Evolutionary conservation across 2,329 filamentous ascomycete species (phyloP), one percentile per base, ranked within the genome.

Genomic region (Venturia aucupariae): DNA sequence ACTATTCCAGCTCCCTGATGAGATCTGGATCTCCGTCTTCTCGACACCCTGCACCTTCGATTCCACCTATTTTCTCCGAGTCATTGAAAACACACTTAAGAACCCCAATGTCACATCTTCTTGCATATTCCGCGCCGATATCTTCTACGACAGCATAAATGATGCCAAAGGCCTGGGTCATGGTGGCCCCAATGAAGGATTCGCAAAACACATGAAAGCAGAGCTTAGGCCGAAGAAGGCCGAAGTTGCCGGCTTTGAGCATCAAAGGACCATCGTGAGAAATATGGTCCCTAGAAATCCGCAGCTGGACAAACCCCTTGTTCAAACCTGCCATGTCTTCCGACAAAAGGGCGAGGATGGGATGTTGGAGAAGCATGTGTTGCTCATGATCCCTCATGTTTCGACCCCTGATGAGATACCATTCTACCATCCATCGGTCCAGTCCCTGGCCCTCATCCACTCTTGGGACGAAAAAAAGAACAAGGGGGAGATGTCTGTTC

Each of bases 371-470:
- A 75, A 76, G 38, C 83, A 81, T 39, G 76, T 93, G 62, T 84
- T 96, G 19, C 75, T 95, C 41, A 96, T 95, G 73, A 80, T 89
- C 6, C 91, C 93, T 8, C 92, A 96, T 74, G 80, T 85, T 10
- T 74, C 80, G 39, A 77, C 78, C 1, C 77, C 82, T 13, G 79
- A 83, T 17, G 82, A 88, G 2, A 82, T 94, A 67, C 93, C 93
- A 0, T 96, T 89, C 76, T 97, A 97, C 75, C 92, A 97, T 72
- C 93, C 93, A 27, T 81, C 83, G 62, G 87, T 96, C 27, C 82
- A 81, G 62, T 85, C 84, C 15, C 80, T 96, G 30, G 90, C 87
- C 5, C 92, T 94, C 68, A 77, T 92, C 8, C 90, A 95, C 74
- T 83, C 84, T 42, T 90, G 84, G 44, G 66, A 68, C 51, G 44